Conservation (phyloP, 192 early-diverging fungal species). For the Podila clonocystis region DNA sequence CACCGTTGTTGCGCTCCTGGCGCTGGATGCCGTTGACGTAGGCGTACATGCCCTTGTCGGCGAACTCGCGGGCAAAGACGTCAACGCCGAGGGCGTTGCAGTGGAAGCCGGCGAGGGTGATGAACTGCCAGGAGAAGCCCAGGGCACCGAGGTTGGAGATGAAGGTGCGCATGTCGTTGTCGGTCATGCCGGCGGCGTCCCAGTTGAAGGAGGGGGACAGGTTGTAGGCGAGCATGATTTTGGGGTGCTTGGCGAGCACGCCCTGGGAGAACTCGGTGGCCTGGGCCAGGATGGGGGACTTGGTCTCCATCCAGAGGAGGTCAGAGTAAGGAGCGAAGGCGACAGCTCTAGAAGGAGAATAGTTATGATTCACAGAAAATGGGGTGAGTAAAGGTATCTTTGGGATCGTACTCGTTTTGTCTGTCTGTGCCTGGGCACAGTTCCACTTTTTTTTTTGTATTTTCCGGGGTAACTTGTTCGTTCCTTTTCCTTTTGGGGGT, state of each 20-base stretch:
- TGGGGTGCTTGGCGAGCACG: conserved; percentile 81
- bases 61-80: conserved; percentile 88
- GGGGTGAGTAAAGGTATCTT: background rate
- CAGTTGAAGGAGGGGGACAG: conserved; percentile 98
- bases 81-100: conserved; percentile 85
- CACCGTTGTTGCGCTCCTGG: conserved; percentile 87
- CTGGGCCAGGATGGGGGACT: conserved; percentile 91
- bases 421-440: background rate
- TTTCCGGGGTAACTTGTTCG: no score
- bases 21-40: conserved; percentile 95
- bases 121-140: conserved; percentile 99
- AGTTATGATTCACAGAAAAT: background rate
- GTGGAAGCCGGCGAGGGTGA: conserved; percentile 96
- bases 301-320: conserved; percentile 98
- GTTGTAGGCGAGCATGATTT: conserved; percentile 95
- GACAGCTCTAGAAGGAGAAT: conserved; percentile 25
- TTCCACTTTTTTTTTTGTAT: no score
- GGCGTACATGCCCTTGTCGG: conserved; percentile 91
- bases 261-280: conserved; percentile 91
- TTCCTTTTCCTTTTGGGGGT: no score
- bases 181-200: conserved; percentile 95
- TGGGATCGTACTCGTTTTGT: background rate
- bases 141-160: conserved; percentile 85
- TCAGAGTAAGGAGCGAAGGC: conserved; percentile 92
- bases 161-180: conserved; percentile 88